These are phyloP conservation scores for Cladophialophora exuberans DNA, from an alignment of 2,329 filamentous ascomycete genomes.

Conservation along the genomic window DNA sequence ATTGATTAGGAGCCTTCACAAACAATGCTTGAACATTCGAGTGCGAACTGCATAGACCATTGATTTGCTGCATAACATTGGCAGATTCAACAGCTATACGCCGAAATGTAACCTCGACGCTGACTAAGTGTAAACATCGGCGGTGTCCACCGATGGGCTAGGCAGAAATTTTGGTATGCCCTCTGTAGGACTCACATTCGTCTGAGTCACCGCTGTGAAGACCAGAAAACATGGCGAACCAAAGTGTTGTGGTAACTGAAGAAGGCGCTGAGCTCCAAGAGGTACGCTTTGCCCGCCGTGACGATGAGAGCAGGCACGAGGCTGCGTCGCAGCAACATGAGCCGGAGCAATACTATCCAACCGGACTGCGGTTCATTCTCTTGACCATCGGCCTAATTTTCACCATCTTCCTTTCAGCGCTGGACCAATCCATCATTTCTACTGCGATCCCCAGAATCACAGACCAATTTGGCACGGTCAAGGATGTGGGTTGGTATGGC, in stretches of 20 bases:
- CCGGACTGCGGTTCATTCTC: constrained; percentile 14
- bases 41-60: no score
- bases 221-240: not conserved
- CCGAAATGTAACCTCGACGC: no score
- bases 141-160: no score
- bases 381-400: constrained; percentile 18
- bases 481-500: constrained; percentile 44
- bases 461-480: constrained; percentile 39
- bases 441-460: constrained; percentile 39
- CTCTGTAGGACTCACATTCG: no score
- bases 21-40: no score
- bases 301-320: not conserved
- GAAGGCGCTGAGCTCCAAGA: not conserved
- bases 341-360: constrained; percentile 16
- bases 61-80: no score
- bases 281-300: not conserved
- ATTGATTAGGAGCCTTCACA: no score
- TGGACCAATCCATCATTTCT: constrained; percentile 37
- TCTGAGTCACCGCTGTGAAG: no score
- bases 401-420: constrained; percentile 33
- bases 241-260: not conserved
- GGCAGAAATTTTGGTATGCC: no score
- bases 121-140: no score
- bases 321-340: not conserved
- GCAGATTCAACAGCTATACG: no score